Evolutionary conservation across 2,329 filamentous ascomycete genomes (phyloP), one percentile per base, ranked within the genome.

Genomic region (Exophiala calicioides): DNA sequence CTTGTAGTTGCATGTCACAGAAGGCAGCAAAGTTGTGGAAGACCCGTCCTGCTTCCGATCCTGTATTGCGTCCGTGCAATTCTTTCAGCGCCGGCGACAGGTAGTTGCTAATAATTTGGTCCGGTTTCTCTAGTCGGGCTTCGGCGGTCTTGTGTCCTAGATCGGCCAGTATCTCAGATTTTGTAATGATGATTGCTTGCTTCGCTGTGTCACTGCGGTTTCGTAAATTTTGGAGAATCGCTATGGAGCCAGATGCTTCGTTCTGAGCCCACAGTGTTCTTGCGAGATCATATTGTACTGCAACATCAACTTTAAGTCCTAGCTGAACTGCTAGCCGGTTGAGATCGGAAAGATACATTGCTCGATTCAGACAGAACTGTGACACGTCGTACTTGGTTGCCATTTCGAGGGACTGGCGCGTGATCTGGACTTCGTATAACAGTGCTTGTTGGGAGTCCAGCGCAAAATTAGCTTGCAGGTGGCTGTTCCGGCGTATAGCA

Each of bases 21-120:
- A 98, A 98, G 40, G 84, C 80, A 19, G 94, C 93, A 65, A 97
- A 97, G 60, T 95, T 88, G 63, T 96, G 90, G 60, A 90, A 96
- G 1, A 97, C 93, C 56, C 88, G 79, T 1, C 90, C 90, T 2
- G 90, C 87, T 50, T 91, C 87, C 33, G 78, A 75, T 1, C 86
- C 86, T 42, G 82, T 77, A 4, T 70, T 77, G 34, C 79, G 78
- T 1, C 82, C 83, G 58, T 81, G 85, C 5, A 98, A 74, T 61
- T 94, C 88, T 56, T 83, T 84, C 20, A 97, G 82, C 0, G 93
- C 90, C 16, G 88, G 88, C 44, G 85, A 80, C 0, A 98, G 77
- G 60, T 96, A 97, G 26, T 86, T 82, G 57, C 85, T 82, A 57
- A 96, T 88, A 50, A 98, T 95, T 44, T 83, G 81, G 55, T 95